Conservation (phyloP, 2,329 filamentous ascomycete genomes). For the Fusarium musae region DNA sequence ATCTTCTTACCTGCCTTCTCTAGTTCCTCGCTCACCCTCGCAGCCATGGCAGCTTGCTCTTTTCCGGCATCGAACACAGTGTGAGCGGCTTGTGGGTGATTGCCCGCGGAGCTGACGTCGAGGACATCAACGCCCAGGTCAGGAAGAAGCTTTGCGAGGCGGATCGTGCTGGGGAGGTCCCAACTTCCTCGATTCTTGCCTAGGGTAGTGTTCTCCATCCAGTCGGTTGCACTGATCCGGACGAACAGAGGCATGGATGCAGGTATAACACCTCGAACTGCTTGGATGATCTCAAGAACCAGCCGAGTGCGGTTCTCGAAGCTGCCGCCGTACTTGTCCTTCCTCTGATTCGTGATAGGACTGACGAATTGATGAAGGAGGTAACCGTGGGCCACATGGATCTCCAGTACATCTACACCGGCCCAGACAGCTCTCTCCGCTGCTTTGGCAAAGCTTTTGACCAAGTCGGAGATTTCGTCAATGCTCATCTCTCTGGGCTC, state of each 20-base stretch:
- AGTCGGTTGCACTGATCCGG: not conserved
- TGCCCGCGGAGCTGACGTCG: not conserved
- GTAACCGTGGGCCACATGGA: not conserved
- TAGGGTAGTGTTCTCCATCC: not conserved
- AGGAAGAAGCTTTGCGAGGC: not conserved
- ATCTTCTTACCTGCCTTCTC: not conserved
- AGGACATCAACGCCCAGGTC: not conserved
- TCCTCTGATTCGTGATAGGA: not conserved
- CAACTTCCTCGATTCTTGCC: not conserved
- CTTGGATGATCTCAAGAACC: not conserved
- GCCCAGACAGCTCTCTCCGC: not conserved
- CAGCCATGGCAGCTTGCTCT: not conserved
- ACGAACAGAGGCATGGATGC: not conserved
- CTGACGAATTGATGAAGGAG: not conserved
- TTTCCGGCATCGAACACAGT: not conserved
- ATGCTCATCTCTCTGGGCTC: not conserved
- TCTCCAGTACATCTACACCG: not conserved
- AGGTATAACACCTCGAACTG: not conserved
- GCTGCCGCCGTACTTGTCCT: not conserved
- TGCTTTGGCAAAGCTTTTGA: not conserved
- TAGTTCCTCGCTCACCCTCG: not conserved
- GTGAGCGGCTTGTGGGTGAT: not conserved
- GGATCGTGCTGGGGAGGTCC: not conserved
- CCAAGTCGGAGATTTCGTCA: not conserved
- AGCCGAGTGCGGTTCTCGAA: not conserved